Base-by-base conservation (phyloP, 768 basidiomycete genomes). In the Punctularia strigosozonata region DNA sequence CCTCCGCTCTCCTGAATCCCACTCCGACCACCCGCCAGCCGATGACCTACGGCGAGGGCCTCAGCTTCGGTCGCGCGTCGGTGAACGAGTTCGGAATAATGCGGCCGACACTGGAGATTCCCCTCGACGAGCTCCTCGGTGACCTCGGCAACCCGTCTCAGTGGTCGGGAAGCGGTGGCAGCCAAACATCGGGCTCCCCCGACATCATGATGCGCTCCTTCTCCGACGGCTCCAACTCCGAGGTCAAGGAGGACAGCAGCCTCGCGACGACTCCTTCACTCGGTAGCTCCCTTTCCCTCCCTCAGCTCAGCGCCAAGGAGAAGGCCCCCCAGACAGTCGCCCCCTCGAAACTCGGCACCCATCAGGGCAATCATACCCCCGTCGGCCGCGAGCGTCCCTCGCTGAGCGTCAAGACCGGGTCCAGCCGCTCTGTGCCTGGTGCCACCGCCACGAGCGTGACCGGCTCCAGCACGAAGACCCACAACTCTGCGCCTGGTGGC, bases 91-190 rank as follows among this genome's bases (percentile, higher is more conserved):
- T 85, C 50, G 69, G 69, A 56, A 75, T 88, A 44, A 55, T 59
- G 17, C 75, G 85, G 8, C 87, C 85, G 0, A 88, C 87, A 31
- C 87, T 88, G 51, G 85, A 89, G 53, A 73, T 88, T 20, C 79
- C 81, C 4, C 71, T 89, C n/a, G 85, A 90, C 47, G 85, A 90
- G 44, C 67, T 89, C 42, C 70, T 89, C 43, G 66, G 69, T 44
- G 60, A 59, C 38, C 64, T 66, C 49, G 75, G 56, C 43, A 38
- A 31, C 26, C 20, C 24, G 15, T 41, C 23, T 18, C n/a, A 20
- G 14, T 31, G 21, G 41, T 24, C 26, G 25, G 37, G 36, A 5
- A n/a, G n/a, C n/a, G n/a, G n/a, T n/a, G n/a, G n/a, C n/a, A n/a
- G n/a, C n/a, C n/a, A n/a, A n/a, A 35, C 41, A 17, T 31, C 15